Base-by-base conservation (phyloP, 257 asterid species). In the Petunia secreta region DNA sequence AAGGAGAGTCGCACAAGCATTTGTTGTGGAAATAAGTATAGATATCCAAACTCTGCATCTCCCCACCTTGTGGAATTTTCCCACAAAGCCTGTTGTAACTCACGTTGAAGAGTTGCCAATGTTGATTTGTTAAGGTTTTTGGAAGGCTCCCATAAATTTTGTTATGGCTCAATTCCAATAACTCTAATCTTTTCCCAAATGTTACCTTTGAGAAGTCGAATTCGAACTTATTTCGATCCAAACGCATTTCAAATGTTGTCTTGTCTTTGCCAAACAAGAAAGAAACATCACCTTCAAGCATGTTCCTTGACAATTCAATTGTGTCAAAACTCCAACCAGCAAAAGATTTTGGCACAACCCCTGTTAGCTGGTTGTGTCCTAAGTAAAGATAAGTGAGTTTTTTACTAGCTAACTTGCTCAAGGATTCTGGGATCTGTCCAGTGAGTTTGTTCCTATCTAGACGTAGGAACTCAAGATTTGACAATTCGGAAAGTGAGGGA, bases 1-100 rank as follows among this genome's bases (percentile, higher is more conserved):
- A 75, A 2, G 91, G 93, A 69, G 89, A 75, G 8, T 93, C 93
- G 39, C 93, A 88, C 79, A 89, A 57, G 58, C 95, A 91, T 46
- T 63, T 79, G 68, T 91, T 91, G 14, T 88, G 91, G 36, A 68
- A 54, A 80, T 81, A 91, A 0, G 79, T 25, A 0, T 84, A 25
- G 3, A 15, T 4, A 5, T 80, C 91, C 8, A 85, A 84, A 25
- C 1, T 48, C 86, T 87, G 92, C 79, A 88, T 36, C 68, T 81
- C 81, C 14, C 92, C 86, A 1, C 90, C 87, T 2, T 40, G 64
- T 5, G 95, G 95, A 82, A 91, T 91, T 79, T 57, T 40, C 1
- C 93, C 92, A 36, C 93, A 91, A 0, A 91, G 86, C 63, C 82
- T 75, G 50, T 89, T 88, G 10, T 89, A 88, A 46, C 91, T 90